A percentile compares a stretch with the other conserved stretches of the same genome.
Conservation (phyloP, 495 filamentous ascomycete species). For the Neurospora intermedia region DNA sequence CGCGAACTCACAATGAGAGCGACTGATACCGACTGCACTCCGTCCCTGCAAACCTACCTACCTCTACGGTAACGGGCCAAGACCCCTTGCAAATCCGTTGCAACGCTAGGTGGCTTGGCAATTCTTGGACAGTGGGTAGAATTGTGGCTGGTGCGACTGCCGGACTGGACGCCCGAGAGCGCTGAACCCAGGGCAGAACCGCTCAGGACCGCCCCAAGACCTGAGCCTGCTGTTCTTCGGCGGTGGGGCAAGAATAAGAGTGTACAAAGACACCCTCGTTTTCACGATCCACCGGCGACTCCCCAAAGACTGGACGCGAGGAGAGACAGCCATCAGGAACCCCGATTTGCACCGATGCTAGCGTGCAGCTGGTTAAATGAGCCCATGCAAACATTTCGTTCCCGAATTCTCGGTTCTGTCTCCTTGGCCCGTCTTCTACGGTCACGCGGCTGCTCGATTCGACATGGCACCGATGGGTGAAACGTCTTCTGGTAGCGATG, state of each 20-base stretch:
- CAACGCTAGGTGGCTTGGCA: background rate
- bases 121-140: background rate
- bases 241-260: background rate
- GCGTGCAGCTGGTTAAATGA: background rate
- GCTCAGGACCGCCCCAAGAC: background rate
- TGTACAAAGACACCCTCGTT: no score
- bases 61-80: background rate
- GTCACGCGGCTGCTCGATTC: background rate
- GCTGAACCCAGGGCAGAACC: background rate
- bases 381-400: background rate
- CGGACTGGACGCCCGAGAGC: constrained; percentile 8
- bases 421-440: background rate
- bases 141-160: constrained; percentile 11
- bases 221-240: background rate
- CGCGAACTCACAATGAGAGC: constrained; percentile 10
- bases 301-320: background rate
- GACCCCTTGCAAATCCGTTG: background rate
- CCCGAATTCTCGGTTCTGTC: background rate
- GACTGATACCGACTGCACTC: background rate
- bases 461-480: background rate
- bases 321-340: background rate
- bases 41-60: background rate
- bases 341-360: background rate
- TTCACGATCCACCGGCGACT: background rate
- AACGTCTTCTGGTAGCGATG: background rate